Evolutionary conservation across 352 stramenopile genomes (phyloP), one percentile per base, ranked within the genome.

Genomic region (Paralagenidium karlingii): DNA sequence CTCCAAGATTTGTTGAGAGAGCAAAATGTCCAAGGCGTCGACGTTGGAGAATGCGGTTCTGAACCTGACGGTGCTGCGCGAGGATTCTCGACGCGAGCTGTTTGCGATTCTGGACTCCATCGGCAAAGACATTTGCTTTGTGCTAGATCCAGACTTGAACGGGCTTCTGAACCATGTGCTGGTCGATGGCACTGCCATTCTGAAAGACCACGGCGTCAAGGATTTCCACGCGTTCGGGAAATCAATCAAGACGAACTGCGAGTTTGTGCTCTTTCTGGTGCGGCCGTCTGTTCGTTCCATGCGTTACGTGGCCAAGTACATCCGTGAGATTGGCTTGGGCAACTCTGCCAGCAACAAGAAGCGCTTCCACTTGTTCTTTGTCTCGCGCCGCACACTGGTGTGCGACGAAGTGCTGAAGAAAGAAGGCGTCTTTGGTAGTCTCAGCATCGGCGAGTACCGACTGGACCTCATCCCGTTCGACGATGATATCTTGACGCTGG

Each of bases 391-490:
- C n/a, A 94, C 83, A 46, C 63, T 94, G 20, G 70, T 92, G 30
- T 95, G 86, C 43, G 80, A 95, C 54, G 83, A 96, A 55, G 68
- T 92, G 33, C 53, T 96, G 2, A 88, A 91, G 57, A 94, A 96
- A 34, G 80, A 88, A 37, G 64, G 60, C 15, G 81, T 93, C n/a
- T 84, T 93, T 43, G 71, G 77, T 13, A 83, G 71, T 32, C 53
- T 94, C 15, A 85, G 77, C 36, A 69, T 96, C 20, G 76, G 75
- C 30, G 83, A 96, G 43, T 93, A 94, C 61, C 83, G 81, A 27
- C 69, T 98, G 21, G 92, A 98, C 63, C 61, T 98, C 8, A 95
- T 98, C 44, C 92, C 94, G 2, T 78, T 97, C 16, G 94, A 98
- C 58, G 87, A 88, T 37, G 94, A 98, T 56, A 48, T 98, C 5